Percentiles rank a stretch among this genome's conserved stretches.
Conservation (phyloP, 164 flowering plant species). For the Magnolia kwangsiensis region DNA sequence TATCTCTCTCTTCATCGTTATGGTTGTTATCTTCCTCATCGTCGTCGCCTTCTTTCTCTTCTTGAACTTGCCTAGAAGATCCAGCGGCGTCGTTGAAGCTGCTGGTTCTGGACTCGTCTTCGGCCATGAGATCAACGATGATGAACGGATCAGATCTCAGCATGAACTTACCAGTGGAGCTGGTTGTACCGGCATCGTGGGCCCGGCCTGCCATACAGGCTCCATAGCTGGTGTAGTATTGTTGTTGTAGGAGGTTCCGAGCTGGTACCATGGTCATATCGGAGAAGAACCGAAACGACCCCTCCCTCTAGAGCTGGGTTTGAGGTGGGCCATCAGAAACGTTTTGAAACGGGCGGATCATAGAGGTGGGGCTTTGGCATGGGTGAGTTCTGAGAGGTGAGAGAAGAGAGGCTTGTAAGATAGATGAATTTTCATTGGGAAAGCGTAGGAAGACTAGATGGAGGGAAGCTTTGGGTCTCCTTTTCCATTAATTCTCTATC, state of each 20-base stretch:
- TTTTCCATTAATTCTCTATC: conserved; percentile 82
- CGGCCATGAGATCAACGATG: conserved; percentile 41
- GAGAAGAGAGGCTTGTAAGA: neutral
- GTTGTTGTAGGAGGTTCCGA: conserved; percentile 27
- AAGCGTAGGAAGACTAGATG: conserved; percentile 15
- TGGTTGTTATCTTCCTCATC: conserved; percentile 20
- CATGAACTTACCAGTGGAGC: neutral
- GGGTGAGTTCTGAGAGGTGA: neutral
- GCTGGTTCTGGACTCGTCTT: conserved; percentile 59
- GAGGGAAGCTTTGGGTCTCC: conserved; percentile 45
- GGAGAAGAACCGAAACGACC: conserved; percentile 2
- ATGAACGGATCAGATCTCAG: conserved; percentile 33
- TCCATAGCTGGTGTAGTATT: conserved; percentile 22
- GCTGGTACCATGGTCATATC: conserved; percentile 69
- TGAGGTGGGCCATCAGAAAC: conserved; percentile 19
- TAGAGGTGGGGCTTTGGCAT: conserved; percentile 6
- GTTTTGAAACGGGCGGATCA: conserved; percentile 2
- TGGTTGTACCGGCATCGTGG: neutral
- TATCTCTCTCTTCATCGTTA: conserved; percentile 24
- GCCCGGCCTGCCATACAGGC: conserved; percentile 11
- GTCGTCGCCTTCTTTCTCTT: conserved; percentile 5
- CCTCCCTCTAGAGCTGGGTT: conserved; percentile 5
- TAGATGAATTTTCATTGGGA: conserved; percentile 17
- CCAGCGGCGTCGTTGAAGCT: conserved; percentile 39
- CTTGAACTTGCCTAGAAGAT: conserved; percentile 23